Evolutionary conservation across 2,329 filamentous ascomycete species (phyloP), one percentile per base, ranked within the genome.

Genomic region (Diaporthe aspalathi): DNA sequence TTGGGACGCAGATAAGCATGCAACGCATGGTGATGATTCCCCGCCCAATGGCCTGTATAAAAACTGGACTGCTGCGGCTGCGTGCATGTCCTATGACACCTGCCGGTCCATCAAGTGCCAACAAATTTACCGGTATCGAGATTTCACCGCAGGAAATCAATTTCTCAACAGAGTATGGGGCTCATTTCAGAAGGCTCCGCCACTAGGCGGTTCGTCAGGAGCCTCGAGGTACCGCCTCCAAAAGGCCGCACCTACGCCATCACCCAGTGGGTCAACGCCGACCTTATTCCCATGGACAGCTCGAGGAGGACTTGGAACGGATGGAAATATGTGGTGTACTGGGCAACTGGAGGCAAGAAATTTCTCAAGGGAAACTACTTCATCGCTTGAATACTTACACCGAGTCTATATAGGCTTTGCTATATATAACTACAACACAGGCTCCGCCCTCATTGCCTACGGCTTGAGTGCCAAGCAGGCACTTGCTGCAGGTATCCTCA

Each of bases 381-480:
- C 6, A 49, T 1, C 20, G 43, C 8, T 5, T 27, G 12, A 20
- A 38, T 27, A 35, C 45, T 35, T n/a, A 14, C 38, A 35, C 5
- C 12, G 24, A 3, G 22, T 22, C 9, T 43, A 38, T 24, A 5
- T 11, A 70, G 68, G 68, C 24, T 70, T 70, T 54, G 68, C 68
- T 22, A 70, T 70, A 7, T 70, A 70, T 32, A 70, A 70, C 47
- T 70, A 70, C 68, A 70, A 70, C 32, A 70, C 68, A 8, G 68
- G 68, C 45, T 70, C 68, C 8, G 68, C 68, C 14, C 24, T 70
- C 22, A 70, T 70, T 5, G 68, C 68, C 20, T 70, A 70, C 17
- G 68, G 68, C 17, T 35, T 70, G 12, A 70, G 68, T 16, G 68
- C 68, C 24, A 70, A 70, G 56, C 68, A 70, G 49, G 50, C 56